Evolutionary conservation across 768 basidiomycete species (phyloP).

Genomic region (Lactarius sp.): DNA sequence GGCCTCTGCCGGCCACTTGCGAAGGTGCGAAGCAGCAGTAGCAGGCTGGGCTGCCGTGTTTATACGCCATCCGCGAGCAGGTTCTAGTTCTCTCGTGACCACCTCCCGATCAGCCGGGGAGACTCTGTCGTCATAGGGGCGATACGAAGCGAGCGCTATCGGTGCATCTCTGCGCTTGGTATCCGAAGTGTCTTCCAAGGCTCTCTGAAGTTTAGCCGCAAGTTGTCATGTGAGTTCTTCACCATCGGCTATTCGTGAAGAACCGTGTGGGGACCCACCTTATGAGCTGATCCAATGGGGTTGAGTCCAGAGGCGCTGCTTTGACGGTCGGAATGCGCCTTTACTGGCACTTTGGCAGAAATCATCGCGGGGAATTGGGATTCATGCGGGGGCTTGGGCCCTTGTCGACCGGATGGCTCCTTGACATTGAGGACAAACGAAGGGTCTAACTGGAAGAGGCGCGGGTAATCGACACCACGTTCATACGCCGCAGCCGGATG

Average conservation of each 20-base stretch:
- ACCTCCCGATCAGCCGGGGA: slow-evolving; percentile 7
- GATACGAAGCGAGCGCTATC: slow-evolving; percentile 2
- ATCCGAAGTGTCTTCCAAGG: background rate
- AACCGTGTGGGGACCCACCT: slow-evolving; percentile 5
- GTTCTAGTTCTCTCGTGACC: slow-evolving; percentile 10
- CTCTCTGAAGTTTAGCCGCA: slow-evolving; percentile 7
- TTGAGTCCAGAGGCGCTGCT: slow-evolving; percentile 5
- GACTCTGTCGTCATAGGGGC: slow-evolving; percentile 12
- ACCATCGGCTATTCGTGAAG: background rate
- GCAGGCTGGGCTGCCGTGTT: slow-evolving; percentile 1
- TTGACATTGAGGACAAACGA: slow-evolving; percentile 6
- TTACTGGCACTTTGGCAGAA: background rate
- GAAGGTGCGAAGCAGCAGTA: slow-evolving; percentile 7
- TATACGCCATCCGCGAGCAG: slow-evolving; percentile 11
- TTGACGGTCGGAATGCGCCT: slow-evolving; percentile 7
- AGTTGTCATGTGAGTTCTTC: slow-evolving; percentile 7
- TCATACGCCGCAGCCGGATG: slow-evolving; percentile 18
- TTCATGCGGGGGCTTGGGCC: slow-evolving; percentile 5
- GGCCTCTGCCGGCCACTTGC: slow-evolving; percentile 11
- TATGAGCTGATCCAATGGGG: slow-evolving; percentile 5
- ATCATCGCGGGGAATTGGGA: slow-evolving; percentile 1
- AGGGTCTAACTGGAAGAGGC: slow-evolving; percentile 18
- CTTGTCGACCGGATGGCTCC: slow-evolving; percentile 2
- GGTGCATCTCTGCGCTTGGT: slow-evolving; percentile 1
- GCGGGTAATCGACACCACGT: slow-evolving; percentile 15